Evolutionary conservation across 1,284 basidiomycete species (phyloP).

Genomic region (Mycosarcoma mackinlayi): DNA sequence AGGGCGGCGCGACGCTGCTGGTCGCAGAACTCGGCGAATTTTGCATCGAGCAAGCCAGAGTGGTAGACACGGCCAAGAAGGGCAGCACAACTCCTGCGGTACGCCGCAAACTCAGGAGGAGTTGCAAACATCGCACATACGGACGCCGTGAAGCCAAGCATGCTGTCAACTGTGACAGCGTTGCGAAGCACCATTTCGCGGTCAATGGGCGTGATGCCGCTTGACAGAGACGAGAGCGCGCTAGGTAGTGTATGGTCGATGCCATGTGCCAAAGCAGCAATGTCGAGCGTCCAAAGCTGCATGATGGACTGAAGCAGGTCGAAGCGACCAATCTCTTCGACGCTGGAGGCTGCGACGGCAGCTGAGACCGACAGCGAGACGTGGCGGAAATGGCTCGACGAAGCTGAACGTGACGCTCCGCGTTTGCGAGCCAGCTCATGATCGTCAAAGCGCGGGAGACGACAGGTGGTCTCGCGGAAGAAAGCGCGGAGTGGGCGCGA

Average conservation of each 20-base stretch:
- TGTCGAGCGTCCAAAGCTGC: constrained; percentile 56
- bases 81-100: constrained; percentile 24
- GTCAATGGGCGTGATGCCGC: constrained; percentile 17
- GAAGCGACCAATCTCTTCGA: constrained; percentile 49
- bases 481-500: constrained; percentile 40
- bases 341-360: constrained; percentile 24
- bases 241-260: constrained; percentile 21
- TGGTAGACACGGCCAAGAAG: constrained; percentile 25
- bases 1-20: constrained; percentile 24
- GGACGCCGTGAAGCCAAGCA: constrained; percentile 36
- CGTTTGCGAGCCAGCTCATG: constrained; percentile 35
- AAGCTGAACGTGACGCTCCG: constrained; percentile 20
- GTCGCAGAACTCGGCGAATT: constrained; percentile 24
- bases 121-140: constrained; percentile 33
- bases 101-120: constrained; percentile 30
- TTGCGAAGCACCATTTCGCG: constrained; percentile 38
- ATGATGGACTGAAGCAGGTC: constrained; percentile 58
- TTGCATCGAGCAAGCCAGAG: constrained; percentile 16
- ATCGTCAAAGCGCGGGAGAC: constrained; percentile 40
- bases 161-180: constrained; percentile 46
- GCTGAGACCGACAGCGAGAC: constrained; percentile 27
- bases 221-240: constrained; percentile 21
- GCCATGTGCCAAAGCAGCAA: constrained; percentile 42
- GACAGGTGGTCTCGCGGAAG: constrained; percentile 49
- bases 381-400: constrained; percentile 25